A percentile compares a stretch with the other conserved stretches of the same genome.
Evolutionary conservation across 2,329 filamentous ascomycete genomes (phyloP).

Genomic region (Dryadomyces quercivorus): DNA sequence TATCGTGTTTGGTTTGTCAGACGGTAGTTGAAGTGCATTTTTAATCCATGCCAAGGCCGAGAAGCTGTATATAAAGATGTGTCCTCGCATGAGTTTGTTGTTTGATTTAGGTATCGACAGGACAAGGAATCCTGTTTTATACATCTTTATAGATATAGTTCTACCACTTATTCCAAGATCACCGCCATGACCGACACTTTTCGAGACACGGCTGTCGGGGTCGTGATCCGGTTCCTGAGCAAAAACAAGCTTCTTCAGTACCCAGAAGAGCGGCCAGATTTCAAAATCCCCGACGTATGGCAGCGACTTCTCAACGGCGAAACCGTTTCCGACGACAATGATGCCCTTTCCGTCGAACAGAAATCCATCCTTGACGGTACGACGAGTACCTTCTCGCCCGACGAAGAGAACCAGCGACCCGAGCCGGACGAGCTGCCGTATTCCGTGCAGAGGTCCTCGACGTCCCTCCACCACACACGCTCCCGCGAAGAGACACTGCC

Average conservation of each 20-base stretch:
- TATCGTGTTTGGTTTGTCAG: neutral
- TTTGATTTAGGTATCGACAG: too few relatives aligned
- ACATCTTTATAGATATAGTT: too few relatives aligned
- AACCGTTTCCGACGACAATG: neutral
- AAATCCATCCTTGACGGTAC: neutral
- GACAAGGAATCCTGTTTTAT: too few relatives aligned
- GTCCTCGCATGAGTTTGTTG: too few relatives aligned
- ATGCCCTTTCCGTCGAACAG: neutral
- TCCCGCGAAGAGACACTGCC: slow-evolving; percentile 16
- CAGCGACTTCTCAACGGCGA: slow-evolving; percentile 68
- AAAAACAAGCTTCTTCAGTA: slow-evolving; percentile 35
- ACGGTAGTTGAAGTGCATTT: neutral
- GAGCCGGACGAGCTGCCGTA: slow-evolving; percentile 10
- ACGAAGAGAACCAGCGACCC: slow-evolving; percentile 12
- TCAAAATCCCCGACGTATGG: slow-evolving; percentile 47
- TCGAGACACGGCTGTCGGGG: slow-evolving; percentile 15
- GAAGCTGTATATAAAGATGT: too few relatives aligned
- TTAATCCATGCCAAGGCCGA: too few relatives aligned
- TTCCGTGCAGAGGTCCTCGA: slow-evolving; percentile 1
- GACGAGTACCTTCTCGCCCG: neutral
- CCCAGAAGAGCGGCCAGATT: slow-evolving; percentile 55
- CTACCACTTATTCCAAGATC: too few relatives aligned
- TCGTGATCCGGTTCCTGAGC: slow-evolving; percentile 17
- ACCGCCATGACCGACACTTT: slow-evolving; percentile 6
- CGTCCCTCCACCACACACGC: slow-evolving; percentile 10